These are phyloP conservation scores for Eutypa lata DNA, from an alignment of 2,329 filamentous ascomycete species.

Conservation along the genomic window DNA sequence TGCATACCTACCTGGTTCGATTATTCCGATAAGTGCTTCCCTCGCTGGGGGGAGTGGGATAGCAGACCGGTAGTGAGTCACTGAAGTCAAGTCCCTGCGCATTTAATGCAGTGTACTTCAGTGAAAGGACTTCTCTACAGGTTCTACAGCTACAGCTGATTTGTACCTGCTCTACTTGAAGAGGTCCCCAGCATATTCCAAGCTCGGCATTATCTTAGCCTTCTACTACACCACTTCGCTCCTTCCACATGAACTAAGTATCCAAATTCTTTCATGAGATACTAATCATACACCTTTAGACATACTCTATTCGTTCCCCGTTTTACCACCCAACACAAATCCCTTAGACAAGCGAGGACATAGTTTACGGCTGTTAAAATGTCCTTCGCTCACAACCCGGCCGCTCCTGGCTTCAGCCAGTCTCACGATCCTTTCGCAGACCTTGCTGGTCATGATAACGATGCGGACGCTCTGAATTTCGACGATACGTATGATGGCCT, in stretches of 20 bases:
- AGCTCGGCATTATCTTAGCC: neutral
- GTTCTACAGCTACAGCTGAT: neutral
- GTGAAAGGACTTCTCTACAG: no score
- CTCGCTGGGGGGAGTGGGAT: no score
- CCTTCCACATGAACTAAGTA: neutral
- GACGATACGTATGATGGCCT: slow-evolving; percentile 97
- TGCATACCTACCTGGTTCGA: no score
- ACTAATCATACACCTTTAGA: neutral
- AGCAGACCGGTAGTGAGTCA: no score
- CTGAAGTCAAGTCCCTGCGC: no score
- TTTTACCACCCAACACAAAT: neutral
- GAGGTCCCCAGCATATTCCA: no score
- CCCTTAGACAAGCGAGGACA: no score
- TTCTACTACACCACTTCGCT: neutral
- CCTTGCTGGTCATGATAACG: slow-evolving; percentile 44
- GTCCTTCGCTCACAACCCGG: slow-evolving; percentile 56
- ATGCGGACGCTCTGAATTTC: slow-evolving; percentile 66
- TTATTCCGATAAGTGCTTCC: no score
- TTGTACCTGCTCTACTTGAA: no score
- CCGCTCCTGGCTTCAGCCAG: slow-evolving; percentile 78
- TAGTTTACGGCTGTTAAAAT: slow-evolving; percentile 4
- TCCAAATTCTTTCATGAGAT: neutral
- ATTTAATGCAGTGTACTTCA: no score
- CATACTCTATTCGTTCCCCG: neutral
- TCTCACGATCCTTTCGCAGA: slow-evolving; percentile 74